Evolutionary conservation across 148 eudicot genomes (phyloP), one percentile per base, ranked within the genome.

Genomic region (Mesembryanthemum crystallinum): DNA sequence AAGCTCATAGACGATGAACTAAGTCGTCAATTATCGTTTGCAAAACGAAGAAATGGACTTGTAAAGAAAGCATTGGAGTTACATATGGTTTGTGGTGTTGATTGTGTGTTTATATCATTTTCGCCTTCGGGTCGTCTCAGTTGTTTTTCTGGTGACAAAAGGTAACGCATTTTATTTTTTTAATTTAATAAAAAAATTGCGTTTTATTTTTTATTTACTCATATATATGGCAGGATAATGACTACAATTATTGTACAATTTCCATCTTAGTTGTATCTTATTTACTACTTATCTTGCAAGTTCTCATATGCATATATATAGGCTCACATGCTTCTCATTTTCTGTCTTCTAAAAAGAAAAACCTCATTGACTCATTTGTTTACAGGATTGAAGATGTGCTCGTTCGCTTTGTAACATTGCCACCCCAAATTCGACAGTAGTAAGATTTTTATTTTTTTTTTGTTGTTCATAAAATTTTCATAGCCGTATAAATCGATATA

Each of bases 11-110:
- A 76, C 4, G 81, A 83, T 60, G 83, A 83, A 8, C 64, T 64
- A 37, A 77, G 67, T 14, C 79, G 83, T 15, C 83, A 83, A 73
- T 64, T 83, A 39, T 75, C 73, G 4, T 84, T 61, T 51, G 84
- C 82, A 5, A 81, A 84, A 30, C 60, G 87, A 71, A 76, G 84
- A 73, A 84, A 84, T 64, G 82, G 84, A 27, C 78, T 81, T 5
- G 62, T 81, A 8, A 84, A 84, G 61, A 84, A 81, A 61, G 82
- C 80, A 3, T 59, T 84, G 14, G 87, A 81, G 29, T 39, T 84
- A 14, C 64, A 29, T 29, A 25, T 63, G 35, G 64, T 75, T 24
- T 81, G 84, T 54, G 80, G 30, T 2, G 67, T 81, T 17, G 84
- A 81, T 32, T 65, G 69, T 27, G 42, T 73, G 1, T 72, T 69